phyloP scores from a whole-genome alignment of 805 yeast species.

The Yamadazyma olivae region DNA sequence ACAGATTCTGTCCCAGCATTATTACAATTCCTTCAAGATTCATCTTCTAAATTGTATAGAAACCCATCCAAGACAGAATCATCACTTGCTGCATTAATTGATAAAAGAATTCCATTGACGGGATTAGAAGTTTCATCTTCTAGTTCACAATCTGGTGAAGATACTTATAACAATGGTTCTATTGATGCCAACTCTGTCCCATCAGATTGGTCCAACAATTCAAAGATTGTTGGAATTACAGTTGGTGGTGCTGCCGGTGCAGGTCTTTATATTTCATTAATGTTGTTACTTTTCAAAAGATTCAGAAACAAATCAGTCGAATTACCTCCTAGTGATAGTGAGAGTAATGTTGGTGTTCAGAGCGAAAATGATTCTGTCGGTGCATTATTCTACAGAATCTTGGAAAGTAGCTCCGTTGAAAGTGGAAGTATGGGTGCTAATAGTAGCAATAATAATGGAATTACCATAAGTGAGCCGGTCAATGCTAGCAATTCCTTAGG shows the following conservation, averaged over 20 bases:
- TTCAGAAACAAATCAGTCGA: conserved; percentile 42
- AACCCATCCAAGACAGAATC: conserved; percentile 54
- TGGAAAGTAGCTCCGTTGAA: conserved; percentile 10
- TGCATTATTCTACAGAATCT: conserved; percentile 24
- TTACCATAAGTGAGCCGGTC: conserved; percentile 62
- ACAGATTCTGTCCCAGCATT: conserved; percentile 45
- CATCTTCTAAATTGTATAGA: conserved; percentile 57
- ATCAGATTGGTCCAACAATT: conserved; percentile 20
- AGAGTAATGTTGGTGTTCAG: conserved; percentile 28
- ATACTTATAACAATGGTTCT: conserved; percentile 29
- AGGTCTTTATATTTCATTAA: conserved; percentile 55
- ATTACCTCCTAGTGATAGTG: conserved; percentile 40
- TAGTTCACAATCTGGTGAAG: conserved; percentile 13
- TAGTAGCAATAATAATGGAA: conserved; percentile 6
- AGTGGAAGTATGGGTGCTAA: conserved; percentile 8
- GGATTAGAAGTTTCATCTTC: conserved; percentile 30
- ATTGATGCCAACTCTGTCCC: conserved; percentile 21
- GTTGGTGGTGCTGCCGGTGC: conserved; percentile 84
- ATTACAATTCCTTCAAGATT: conserved; percentile 46
- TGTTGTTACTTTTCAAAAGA: conserved; percentile 53
- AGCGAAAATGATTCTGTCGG: conserved; percentile 17
- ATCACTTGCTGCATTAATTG: conserved; percentile 67
- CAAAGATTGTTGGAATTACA: conserved; percentile 70
- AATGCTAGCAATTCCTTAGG: conserved; percentile 71
- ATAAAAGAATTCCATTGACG: conserved; percentile 59